Base-by-base conservation (phyloP, 192 early-diverging fungal genomes). In the Gryganskiella cystojenkinii region DNA sequence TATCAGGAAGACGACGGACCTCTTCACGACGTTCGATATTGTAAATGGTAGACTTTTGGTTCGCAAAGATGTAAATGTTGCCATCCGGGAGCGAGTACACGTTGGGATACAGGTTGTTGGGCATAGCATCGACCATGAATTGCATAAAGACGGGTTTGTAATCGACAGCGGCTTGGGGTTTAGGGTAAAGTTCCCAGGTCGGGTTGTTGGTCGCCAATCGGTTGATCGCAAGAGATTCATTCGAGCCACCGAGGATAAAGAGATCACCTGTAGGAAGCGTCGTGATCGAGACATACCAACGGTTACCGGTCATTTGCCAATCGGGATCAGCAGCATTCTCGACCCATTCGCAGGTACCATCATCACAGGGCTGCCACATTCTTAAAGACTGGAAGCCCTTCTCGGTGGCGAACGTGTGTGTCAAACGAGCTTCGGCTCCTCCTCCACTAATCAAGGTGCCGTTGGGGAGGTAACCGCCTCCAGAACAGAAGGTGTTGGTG, bases 401-500 rank as follows among this genome's bases (percentile, higher is more conserved):
- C 5, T 52, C 53, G 3, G 85, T 69, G 2, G 50, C 46, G 58
- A 80, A 85, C 0, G 56, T 61, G 45, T 74, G 76, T 17, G 82
- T 81, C n/a, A 65, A 51, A 14, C 63, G 57, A 51, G 49, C 22
- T 44, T 83, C 66, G 13, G 82, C 87, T 24, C 87, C 87, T 7
- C 84, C 87, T n/a, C 79, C 81, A 53, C 83, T 83, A 58, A 86
- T 80, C 22, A 88, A 61, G 17, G 84, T 88, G 19, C 86, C 84
- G 35, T 88, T 88, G 17, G 50, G 72, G 11, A 88, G 66, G 61
- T 84, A 88, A n/a, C 84, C 81, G 33, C 86, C 86, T 20, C 81
- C 86, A 10, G 86, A 86, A 61, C 86, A 88, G 63, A 88, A 88
- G 9, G 86, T 85, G 47, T 88, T 88, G 49, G 86, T 86, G 25